These are phyloP conservation scores for Pythium scleroteichum DNA, from an alignment of 352 stramenopile species.

Conservation along the genomic window DNA sequence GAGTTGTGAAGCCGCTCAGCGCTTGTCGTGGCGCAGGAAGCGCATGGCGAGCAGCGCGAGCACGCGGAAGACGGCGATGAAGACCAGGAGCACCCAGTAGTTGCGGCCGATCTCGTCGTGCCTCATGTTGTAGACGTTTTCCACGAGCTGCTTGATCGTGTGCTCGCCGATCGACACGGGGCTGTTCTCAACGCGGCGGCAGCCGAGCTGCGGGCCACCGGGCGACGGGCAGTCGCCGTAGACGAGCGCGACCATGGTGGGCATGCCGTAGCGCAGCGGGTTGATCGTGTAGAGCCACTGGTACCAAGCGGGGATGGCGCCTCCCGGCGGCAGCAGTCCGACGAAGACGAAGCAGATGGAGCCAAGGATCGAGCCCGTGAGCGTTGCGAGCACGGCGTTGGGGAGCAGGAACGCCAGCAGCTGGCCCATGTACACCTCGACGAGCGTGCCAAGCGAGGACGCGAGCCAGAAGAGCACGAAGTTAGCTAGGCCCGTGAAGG, in stretches of 20 bases:
- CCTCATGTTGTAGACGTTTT: conserved; percentile 27
- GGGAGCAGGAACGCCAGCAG: conserved; percentile 26
- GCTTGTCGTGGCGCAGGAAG: conserved; percentile 34
- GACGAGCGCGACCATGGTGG: conserved; percentile 17
- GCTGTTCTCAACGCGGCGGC: neutral
- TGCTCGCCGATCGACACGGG: conserved; percentile 13
- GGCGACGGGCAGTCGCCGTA: conserved; percentile 17
- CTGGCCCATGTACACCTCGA: conserved; percentile 35
- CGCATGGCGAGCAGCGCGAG: conserved; percentile 26
- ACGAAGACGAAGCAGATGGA: conserved; percentile 57
- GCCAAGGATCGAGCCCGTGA: conserved; percentile 40
- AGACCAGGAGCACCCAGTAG: conserved; percentile 7
- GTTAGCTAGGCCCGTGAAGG: conserved; percentile 23
- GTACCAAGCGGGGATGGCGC: conserved; percentile 26
- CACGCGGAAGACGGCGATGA: conserved; percentile 29
- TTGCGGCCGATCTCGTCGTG: conserved; percentile 22
- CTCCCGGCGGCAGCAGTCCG: conserved; percentile 31
- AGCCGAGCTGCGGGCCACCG: conserved; percentile 11
- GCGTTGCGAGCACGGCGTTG: conserved; percentile 23
- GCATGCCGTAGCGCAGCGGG: conserved; percentile 25
- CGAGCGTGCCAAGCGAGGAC: conserved; percentile 21
- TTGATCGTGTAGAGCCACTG: conserved; percentile 44
- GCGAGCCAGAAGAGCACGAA: conserved; percentile 30
- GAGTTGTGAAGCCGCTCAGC: neutral
- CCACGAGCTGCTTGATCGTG: conserved; percentile 28